Conservation (phyloP, 441 rosid genomes). For the Macaranga tanarius region DNA sequence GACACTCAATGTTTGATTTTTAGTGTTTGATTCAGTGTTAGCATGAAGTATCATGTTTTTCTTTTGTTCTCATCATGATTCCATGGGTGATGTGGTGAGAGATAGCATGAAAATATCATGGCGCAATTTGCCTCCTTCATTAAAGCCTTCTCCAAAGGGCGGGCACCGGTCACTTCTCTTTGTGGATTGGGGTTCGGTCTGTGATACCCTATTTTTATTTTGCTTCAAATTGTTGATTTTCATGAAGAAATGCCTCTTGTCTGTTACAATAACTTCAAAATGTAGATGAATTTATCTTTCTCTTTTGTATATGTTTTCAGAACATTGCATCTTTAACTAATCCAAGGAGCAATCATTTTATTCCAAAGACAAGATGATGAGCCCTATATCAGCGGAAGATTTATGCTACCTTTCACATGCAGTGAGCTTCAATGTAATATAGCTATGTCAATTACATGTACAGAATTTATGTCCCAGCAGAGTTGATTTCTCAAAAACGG, state of each 20-base stretch:
- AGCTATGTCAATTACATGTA: too few relatives aligned
- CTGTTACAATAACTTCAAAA: background rate
- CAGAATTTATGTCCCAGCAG: too few relatives aligned
- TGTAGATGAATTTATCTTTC: background rate
- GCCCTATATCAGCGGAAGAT: too few relatives aligned
- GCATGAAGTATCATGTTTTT: too few relatives aligned
- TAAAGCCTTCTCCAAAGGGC: conserved; percentile 80
- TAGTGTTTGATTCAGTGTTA: too few relatives aligned
- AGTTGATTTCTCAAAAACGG: too few relatives aligned
- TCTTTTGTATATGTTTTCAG: background rate
- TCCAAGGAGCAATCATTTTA: too few relatives aligned
- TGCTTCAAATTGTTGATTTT: background rate
- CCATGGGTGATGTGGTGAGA: conserved; percentile 43
- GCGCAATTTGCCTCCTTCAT: conserved; percentile 83
- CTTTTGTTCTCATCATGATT: conserved; percentile 12
- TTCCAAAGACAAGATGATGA: too few relatives aligned
- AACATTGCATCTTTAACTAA: background rate
- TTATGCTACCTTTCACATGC: too few relatives aligned
- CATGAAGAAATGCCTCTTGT: conserved; percentile 4
- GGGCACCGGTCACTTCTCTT: conserved; percentile 67
- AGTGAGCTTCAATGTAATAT: too few relatives aligned
- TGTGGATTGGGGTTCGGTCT: conserved; percentile 75
- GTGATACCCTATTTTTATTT: conserved; percentile 2
- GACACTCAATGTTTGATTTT: too few relatives aligned
- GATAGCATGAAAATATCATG: conserved; percentile 51